phyloP scores from a whole-genome alignment of 768 basidiomycete species.

The Tulasnella sp. region DNA sequence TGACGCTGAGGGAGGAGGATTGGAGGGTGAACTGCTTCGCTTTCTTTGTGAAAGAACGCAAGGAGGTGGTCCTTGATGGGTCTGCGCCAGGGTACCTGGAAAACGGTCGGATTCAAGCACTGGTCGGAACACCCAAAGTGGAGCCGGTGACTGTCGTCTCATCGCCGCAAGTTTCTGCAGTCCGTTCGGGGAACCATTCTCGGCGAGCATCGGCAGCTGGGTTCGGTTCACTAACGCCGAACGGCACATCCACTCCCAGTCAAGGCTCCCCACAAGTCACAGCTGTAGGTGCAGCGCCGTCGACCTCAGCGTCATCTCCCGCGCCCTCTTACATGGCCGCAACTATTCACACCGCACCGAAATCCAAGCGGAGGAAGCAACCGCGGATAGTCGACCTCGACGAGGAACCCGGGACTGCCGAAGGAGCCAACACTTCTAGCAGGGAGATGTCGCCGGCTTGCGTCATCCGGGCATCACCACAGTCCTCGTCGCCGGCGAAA shows the following conservation, averaged over 20 bases:
- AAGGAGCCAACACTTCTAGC: neutral
- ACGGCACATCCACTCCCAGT: neutral
- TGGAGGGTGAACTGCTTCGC: constrained; percentile 74
- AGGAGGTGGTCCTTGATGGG: constrained; percentile 65
- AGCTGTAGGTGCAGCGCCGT: neutral
- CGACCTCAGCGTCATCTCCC: neutral
- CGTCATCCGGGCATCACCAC: neutral
- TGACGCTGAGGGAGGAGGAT: constrained; percentile 53
- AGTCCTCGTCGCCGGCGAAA: neutral
- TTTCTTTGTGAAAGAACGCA: constrained; percentile 77
- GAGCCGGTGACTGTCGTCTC: constrained; percentile 1
- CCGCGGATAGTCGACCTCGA: constrained; percentile 75
- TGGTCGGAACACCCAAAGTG: constrained; percentile 8
- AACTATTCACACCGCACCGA: constrained; percentile 16
- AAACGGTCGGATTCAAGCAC: constrained; percentile 33
- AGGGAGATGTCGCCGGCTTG: neutral
- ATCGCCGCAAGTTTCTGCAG: neutral
- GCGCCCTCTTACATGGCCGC: neutral
- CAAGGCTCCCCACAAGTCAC: neutral
- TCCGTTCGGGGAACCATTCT: neutral
- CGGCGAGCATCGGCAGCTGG: neutral
- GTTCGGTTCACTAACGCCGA: constrained; percentile 22
- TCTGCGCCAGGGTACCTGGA: constrained; percentile 58
- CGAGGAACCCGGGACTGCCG: constrained; percentile 16
- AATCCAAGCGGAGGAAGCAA: constrained; percentile 45